Evolutionary conservation across 2,329 filamentous ascomycete genomes (phyloP).

Genomic region (Phyllosticta citribraziliensis): DNA sequence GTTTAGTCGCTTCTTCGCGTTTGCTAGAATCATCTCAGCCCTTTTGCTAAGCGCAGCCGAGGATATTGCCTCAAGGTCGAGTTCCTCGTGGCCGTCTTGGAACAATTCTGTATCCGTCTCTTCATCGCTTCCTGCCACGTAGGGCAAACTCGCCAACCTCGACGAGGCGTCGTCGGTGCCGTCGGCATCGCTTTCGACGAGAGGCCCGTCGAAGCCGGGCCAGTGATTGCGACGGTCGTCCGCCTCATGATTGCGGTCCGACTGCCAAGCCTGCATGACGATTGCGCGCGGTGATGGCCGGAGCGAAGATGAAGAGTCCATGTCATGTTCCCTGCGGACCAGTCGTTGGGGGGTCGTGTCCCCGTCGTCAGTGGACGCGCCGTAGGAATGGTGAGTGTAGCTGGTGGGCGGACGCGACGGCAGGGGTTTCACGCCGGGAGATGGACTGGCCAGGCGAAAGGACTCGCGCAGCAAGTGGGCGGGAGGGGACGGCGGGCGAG

Average conservation of each 20-base stretch:
- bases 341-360: conserved; percentile 8
- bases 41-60: conserved; percentile 68
- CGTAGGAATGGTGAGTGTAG: neutral
- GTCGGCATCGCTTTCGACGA: conserved; percentile 1
- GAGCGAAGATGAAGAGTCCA: neutral
- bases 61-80: conserved; percentile 54
- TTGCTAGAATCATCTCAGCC: conserved; percentile 83
- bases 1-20: conserved; percentile 80
- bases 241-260: conserved; percentile 1
- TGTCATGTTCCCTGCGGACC: neutral
- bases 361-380: conserved; percentile 3
- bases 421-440: conserved; percentile 21
- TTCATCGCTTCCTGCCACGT: conserved; percentile 18
- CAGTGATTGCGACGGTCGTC: neutral
- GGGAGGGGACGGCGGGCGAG: conserved; percentile 33
- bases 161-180: conserved; percentile 20
- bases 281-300: conserved; percentile 2
- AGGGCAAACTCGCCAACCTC: conserved; percentile 19
- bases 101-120: conserved; percentile 28
- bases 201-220: neutral
- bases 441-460: conserved; percentile 17
- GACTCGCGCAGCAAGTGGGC: conserved; percentile 19
- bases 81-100: conserved; percentile 28
- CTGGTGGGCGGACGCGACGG: conserved; percentile 10
- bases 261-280: conserved; percentile 8